Base-by-base conservation (phyloP, 306 rosid species). In the Senna tora region DNA sequence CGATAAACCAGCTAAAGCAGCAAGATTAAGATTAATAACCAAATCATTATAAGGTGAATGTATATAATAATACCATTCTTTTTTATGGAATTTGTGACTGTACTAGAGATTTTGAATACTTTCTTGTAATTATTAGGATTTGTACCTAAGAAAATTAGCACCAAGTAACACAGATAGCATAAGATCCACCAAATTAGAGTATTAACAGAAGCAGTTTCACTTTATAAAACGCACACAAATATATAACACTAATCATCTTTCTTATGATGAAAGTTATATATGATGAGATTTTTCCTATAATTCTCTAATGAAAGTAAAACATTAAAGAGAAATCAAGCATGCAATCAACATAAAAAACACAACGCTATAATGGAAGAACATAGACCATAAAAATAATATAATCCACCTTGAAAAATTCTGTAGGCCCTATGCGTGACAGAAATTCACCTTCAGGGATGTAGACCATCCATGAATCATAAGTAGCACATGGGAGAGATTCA, bases 391-490 rank as follows among this genome's bases (percentile, higher is more conserved):
- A 49, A 41, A 5, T 53, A 65, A 56, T 43, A 39, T 38, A 20
- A 17, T 61, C 71, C 74, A 89, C 93, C 88, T 90, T 90, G 87
- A 81, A 84, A 77, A 93, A 93, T 34, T 93, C 96, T 0, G 96
- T 83, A 47, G 97, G 98, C 12, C 98, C 98, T 62, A 93, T 90
- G 69, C 97, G 97, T 2, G 98, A 93, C 73, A 90, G 75, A 84
- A 93, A 89, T 70, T 90, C 85, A 63, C 88, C 98, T 79, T 93
- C 97, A 30, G 98, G 98, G 19, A 93, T 54, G 60, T 90, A 82
- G 42, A 93, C 98, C 96, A 76, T 93, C 98, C 98, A 93, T n/a
- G 98, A 93, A 73, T 93, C 97, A 14, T 93, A 93, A 13, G 79
- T 74, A 58, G 84, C 94, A 67, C 96, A 93, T 4, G 94, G 90